Evolutionary conservation across 225 moss, liverwort and hornwort species (phyloP).

Genomic region (Pleurozium schreberi): DNA sequence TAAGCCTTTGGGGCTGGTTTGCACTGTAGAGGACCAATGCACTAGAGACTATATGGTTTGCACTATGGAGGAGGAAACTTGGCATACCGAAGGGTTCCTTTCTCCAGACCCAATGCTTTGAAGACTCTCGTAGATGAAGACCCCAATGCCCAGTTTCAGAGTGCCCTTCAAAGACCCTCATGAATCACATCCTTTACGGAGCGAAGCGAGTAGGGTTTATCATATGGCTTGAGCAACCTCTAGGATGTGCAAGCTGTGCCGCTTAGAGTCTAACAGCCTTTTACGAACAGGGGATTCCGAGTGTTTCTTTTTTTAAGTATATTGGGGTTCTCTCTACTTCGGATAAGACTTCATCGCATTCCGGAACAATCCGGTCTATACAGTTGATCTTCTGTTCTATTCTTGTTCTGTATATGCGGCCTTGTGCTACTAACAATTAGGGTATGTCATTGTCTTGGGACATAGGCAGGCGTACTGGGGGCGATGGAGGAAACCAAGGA

Average conservation of each 20-base stretch:
- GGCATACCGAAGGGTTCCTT: not conserved
- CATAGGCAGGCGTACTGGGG: constrained; percentile 78
- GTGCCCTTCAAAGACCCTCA: not conserved
- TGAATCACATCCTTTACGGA: not conserved
- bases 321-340: not conserved
- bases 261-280: not conserved
- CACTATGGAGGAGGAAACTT: not conserved
- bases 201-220: not conserved
- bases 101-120: not conserved
- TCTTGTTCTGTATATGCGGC: not conserved
- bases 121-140: not conserved
- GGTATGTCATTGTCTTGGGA: constrained; percentile 3
- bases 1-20: not conserved
- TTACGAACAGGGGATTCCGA: not conserved
- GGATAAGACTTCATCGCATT: not conserved
- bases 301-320: too few relatives aligned
- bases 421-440: not conserved
- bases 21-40: not conserved
- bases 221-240: not conserved
- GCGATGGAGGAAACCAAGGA: constrained; percentile 40
- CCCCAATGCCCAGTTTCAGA: not conserved
- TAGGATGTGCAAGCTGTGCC: not conserved
- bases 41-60: too few relatives aligned
- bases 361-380: not conserved
- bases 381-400: not conserved